Base-by-base conservation (phyloP, 768 basidiomycete species). In the Sistotremastrum niveocremeum region DNA sequence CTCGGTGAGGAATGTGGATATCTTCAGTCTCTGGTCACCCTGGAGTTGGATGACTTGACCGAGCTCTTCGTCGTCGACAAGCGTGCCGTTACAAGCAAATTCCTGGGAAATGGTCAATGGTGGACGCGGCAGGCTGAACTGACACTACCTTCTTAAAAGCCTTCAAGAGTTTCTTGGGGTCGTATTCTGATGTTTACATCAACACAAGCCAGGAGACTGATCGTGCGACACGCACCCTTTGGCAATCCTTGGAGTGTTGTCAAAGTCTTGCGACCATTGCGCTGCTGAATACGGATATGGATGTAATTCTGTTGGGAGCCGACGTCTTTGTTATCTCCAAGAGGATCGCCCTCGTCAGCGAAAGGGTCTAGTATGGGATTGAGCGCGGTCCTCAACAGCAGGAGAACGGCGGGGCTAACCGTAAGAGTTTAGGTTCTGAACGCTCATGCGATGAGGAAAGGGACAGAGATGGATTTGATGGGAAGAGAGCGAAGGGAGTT, bases 41-140 rank as follows among this genome's bases (percentile, higher is more conserved):
- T 98, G 95, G 52, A 99, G 81, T 68, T 99, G 95, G 59, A 99
- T 88, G 62, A 99, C 88, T 69, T 91, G 76, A 47, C 95, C 95
- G 70, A 89, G 79, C 69, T 91, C 88, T 63, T 86, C 86, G 67
- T 95, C 88, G 45, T 91, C 86, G 53, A 95, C 86, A 56, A 99
- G 77, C 43, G 84, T 93, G 55, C 95, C 95, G 66, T 99, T 99
- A 72, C 93, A 97, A 53, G 93, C 93, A 56, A 97, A 95, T 72
- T 95, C 89, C 89, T 93, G 54, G 7, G 42, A 37, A 30, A 9
- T 30, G 31, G 40, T 34, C 28, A 11, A 30, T 8, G 31, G 33
- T 20, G 20, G 34, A 44, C 34, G 53, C 35, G 30, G 39, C 8
- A 36, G n/a, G 1, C 5, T 39, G 37, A 39, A 32, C 6, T 4